phyloP scores from a whole-genome alignment of 768 basidiomycete genomes.

The Lanmaoa pseudosensibilis region DNA sequence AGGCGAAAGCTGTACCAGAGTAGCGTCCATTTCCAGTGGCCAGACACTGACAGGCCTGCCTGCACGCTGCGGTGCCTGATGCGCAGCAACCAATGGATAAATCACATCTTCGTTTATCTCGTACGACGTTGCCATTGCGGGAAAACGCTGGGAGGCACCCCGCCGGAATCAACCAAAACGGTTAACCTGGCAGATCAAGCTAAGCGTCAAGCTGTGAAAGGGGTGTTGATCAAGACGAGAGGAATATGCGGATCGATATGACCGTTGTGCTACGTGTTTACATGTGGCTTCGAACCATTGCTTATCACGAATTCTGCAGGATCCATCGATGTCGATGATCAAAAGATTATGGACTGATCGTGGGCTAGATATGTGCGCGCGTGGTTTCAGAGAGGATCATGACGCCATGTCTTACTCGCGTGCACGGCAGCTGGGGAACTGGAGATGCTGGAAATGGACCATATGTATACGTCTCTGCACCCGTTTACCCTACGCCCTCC shows the following conservation, averaged over 20 bases:
- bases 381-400: slow-evolving; percentile 5
- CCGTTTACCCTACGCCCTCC: slow-evolving; percentile 20
- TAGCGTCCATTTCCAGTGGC: background rate
- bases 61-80: slow-evolving; percentile 2
- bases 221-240: slow-evolving; percentile 14
- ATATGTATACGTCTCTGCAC: background rate
- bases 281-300: background rate
- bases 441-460: background rate
- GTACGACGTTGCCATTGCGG: background rate
- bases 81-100: background rate
- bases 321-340: slow-evolving; percentile 30
- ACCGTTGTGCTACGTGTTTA: background rate
- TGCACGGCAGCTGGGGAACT: background rate
- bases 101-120: background rate
- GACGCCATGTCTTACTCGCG: slow-evolving; percentile 10
- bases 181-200: slow-evolving; percentile 6
- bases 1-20: background rate
- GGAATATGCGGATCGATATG: slow-evolving; percentile 18
- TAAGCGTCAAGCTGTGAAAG: slow-evolving; percentile 12
- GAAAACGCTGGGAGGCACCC: slow-evolving; percentile 2
- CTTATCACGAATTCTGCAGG: slow-evolving; percentile 6
- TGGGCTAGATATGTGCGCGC: slow-evolving; percentile 5
- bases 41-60: background rate
- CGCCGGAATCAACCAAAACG: slow-evolving; percentile 2
- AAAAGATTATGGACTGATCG: slow-evolving; percentile 10